A percentile compares a stretch with the other conserved stretches of the same genome.
These are phyloP conservation scores for Trichoderma guizhouense DNA, from an alignment of 2,329 filamentous ascomycete genomes.

Conservation along the genomic window DNA sequence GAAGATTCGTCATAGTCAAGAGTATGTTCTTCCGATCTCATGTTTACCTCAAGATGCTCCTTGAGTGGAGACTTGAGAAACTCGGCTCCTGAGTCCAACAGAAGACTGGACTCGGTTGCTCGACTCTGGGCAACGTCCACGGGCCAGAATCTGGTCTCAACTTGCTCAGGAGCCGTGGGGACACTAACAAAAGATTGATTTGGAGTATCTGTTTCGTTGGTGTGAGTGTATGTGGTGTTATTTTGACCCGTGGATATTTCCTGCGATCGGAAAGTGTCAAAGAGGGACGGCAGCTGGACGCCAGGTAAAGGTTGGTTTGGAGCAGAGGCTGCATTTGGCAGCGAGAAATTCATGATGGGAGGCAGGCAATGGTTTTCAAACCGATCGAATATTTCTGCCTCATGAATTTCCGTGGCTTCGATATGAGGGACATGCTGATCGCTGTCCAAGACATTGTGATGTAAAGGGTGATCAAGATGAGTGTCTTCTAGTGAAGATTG, in stretches of 20 bases:
- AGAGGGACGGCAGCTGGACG: conserved; percentile 9
- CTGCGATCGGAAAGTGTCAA: conserved; percentile 4
- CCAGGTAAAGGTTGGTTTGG: not conserved
- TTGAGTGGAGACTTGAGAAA: conserved; percentile 30
- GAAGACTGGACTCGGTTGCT: conserved; percentile 18
- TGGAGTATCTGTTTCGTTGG: not conserved
- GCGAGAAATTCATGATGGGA: not conserved
- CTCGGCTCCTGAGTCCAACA: conserved; percentile 30
- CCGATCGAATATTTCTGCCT: not conserved
- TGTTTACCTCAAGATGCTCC: not conserved
- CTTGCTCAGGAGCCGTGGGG: not conserved
- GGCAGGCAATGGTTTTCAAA: conserved; percentile 11
- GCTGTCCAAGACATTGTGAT: not conserved
- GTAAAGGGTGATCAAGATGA: not conserved
- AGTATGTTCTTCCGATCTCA: not conserved
- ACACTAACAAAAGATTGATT: not conserved
- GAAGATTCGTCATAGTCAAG: conserved; percentile 29
- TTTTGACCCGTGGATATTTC: not conserved
- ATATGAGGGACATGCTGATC: not conserved
- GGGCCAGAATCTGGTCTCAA: not conserved
- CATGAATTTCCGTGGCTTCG: not conserved
- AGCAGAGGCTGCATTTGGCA: not conserved
- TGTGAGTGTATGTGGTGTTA: not conserved
- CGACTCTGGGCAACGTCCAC: conserved; percentile 1
- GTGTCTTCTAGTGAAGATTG: not conserved